Base-by-base conservation (phyloP, 2,329 filamentous ascomycete genomes). In the Sclerotinia trifoliorum region DNA sequence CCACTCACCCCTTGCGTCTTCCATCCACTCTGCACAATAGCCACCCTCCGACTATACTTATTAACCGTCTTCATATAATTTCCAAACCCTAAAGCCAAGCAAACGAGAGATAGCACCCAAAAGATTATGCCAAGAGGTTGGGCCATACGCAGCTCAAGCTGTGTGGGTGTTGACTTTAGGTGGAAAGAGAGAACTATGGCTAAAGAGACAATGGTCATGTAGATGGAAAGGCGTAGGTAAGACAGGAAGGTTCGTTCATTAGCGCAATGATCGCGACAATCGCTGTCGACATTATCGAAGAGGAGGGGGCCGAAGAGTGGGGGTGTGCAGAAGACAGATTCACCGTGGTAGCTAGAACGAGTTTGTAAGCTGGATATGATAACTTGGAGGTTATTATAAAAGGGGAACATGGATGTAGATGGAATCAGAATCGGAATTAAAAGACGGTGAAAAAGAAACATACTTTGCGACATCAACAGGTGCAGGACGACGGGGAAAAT, bases 101-200 rank as follows among this genome's bases (percentile, higher is more conserved):
- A 96, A n/a, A 88, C 83, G 1, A 96, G 78, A 15, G 91, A 88
- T 6, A 99, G 83, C 0, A 88, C 73, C 94, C 94, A 98, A 80
- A 99, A 99, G 32, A 97, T 81, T 57, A 93, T 83, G 0, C 95
- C 95, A 2, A 99, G 85, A 0, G 95, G 95, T 70, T 90, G 84
- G 0, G 95, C 90, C 79, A 97, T 88, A 55, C 85, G 86, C 69
- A 87, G 82, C 81, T 99, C 95, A 19, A 92, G 78, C 0, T 81
- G 76, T 0, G 88, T 86, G 0, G 95, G 92, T 74, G 88, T 80
- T 24, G 83, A 83, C 76, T 93, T 94, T 62, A 99, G 84, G 77
- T 99, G 94, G 78, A 99, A 99, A 19, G 92, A 96, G 63, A 97
- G 84, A 13, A 96, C 88, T 73, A 99, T 97, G 63, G 95, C 94